These are phyloP conservation scores for Erysimum pusillum DNA, from an alignment of 441 rosid species.

Conservation along the genomic window DNA sequence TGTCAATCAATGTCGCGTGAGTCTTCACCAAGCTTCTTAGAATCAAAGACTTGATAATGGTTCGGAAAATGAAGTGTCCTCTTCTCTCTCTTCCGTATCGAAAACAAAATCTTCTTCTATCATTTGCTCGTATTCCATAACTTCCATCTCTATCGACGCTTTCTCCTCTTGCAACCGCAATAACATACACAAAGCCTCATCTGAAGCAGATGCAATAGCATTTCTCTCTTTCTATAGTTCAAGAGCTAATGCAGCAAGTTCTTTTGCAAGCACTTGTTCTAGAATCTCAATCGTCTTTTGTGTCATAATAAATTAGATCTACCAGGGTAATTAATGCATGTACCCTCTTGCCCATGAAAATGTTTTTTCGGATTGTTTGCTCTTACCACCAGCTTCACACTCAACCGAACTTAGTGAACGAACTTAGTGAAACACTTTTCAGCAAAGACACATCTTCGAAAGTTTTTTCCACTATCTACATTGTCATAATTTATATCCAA, in stretches of 20 bases:
- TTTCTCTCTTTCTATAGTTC: slow-evolving; percentile 86
- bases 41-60: slow-evolving; percentile 24
- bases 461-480: too few relatives aligned
- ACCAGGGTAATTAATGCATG: slow-evolving; percentile 31
- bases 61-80: neutral
- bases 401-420: slow-evolving; percentile 50
- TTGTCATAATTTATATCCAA: too few relatives aligned
- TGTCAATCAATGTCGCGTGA: slow-evolving; percentile 18
- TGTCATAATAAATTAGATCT: slow-evolving; percentile 39
- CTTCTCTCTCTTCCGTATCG: neutral
- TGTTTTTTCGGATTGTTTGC: slow-evolving; percentile 39
- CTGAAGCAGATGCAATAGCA: slow-evolving; percentile 82
- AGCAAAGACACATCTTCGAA: too few relatives aligned
- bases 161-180: slow-evolving; percentile 73
- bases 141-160: slow-evolving; percentile 47
- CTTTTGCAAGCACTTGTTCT: slow-evolving; percentile 59
- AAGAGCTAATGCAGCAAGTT: slow-evolving; percentile 56
- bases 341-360: slow-evolving; percentile 45
- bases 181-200: slow-evolving; percentile 82
- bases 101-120: too few relatives aligned
- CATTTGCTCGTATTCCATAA: too few relatives aligned
- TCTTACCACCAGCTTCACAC: slow-evolving; percentile 37
- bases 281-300: slow-evolving; percentile 49
- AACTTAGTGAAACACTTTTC: slow-evolving; percentile 36
- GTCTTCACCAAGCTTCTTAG: slow-evolving; percentile 35